phyloP scores from a whole-genome alignment of 495 filamentous ascomycete species.

The Pyrenopolyporus hunteri region DNA sequence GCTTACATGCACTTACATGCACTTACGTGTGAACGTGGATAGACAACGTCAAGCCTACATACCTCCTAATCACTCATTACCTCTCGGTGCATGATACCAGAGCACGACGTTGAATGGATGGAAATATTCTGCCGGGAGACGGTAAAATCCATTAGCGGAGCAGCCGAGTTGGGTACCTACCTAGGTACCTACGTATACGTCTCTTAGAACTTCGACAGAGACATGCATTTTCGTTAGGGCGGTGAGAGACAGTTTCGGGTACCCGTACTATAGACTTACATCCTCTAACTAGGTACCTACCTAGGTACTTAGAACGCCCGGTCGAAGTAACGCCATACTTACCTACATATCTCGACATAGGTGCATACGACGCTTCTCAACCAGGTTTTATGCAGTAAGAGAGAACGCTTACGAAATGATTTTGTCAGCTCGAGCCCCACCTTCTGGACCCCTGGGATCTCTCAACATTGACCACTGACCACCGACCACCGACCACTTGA shows the following conservation, averaged over 20 bases:
- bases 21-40: too few species aligned
- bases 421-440: conserved; percentile 19
- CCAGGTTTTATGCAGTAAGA: neutral
- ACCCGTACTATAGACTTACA: neutral
- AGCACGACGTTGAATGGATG: neutral
- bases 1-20: conserved; percentile 3
- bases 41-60: too few species aligned
- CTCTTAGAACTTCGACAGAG: neutral
- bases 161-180: conserved; percentile 17
- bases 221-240: conserved; percentile 13
- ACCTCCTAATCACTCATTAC: neutral
- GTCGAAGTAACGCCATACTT: too few species aligned
- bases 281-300: too few species aligned
- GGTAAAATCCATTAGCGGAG: conserved; percentile 14
- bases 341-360: too few species aligned
- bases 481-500: too few species aligned
- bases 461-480: neutral
- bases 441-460: conserved; percentile 13
- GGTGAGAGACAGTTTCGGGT: conserved; percentile 9
- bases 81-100: neutral
- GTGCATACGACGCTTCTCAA: too few species aligned
- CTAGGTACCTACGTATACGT: too few species aligned
- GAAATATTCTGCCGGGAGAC: conserved; percentile 25
- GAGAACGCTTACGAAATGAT: conserved; percentile 23
- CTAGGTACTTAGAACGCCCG: too few species aligned